These are phyloP conservation scores for Sugiyamaella pinicola DNA, from an alignment of 1,139 yeast genomes.

Conservation along the genomic window DNA sequence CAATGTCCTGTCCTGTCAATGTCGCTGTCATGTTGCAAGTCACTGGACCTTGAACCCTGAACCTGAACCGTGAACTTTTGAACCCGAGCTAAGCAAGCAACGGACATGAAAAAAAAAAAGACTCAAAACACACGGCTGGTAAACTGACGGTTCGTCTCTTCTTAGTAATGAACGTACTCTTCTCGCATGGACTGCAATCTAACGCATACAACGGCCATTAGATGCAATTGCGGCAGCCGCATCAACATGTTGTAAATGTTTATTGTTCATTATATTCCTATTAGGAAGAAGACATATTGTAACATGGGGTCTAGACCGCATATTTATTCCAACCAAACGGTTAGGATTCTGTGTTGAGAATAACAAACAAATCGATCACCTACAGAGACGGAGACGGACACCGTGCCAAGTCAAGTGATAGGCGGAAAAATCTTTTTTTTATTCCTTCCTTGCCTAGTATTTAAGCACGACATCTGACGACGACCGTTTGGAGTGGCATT, in stretches of 20 bases:
- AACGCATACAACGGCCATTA: background rate
- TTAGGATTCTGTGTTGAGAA: background rate
- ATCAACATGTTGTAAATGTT: background rate
- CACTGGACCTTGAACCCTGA: no score
- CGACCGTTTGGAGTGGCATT: no score
- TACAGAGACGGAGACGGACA: background rate
- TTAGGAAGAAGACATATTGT: background rate
- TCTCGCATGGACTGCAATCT: no score
- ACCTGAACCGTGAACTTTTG: no score
- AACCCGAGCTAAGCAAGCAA: no score
- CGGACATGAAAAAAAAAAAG: no score
- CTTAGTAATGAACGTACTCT: background rate
- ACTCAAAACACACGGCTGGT: background rate
- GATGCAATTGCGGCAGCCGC: background rate
- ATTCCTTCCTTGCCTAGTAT: background rate
- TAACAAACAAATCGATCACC: background rate
- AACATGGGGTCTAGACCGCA: background rate
- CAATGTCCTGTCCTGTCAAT: no score
- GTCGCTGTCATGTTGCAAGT: no score
- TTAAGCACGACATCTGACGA: no score
- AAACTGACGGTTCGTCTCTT: background rate
- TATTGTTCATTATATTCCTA: background rate
- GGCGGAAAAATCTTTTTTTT: background rate
- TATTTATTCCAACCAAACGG: background rate
- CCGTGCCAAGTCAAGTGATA: background rate